Percentiles rank a stretch among this genome's conserved stretches.
Conservation (phyloP, 2,329 filamentous ascomycete genomes). For the Coniochaeta hoffmannii region DNA sequence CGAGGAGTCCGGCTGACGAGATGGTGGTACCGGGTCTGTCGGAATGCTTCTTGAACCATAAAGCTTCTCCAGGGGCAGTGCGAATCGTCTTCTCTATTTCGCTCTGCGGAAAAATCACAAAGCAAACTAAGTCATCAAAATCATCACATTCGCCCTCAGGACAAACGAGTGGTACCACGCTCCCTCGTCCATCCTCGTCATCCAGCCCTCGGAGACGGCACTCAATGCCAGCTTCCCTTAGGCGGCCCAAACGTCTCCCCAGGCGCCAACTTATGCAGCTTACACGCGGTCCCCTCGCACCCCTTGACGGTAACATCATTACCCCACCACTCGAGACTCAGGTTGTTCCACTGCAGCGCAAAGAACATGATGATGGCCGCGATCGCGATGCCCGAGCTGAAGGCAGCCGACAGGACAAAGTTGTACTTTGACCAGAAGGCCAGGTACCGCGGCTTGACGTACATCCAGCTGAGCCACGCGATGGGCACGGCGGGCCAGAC, state of each 20-base stretch:
- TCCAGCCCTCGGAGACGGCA: background rate
- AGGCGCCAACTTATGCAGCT: constrained; percentile 7
- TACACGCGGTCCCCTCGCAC: constrained; percentile 14
- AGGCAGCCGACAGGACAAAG: constrained; percentile 44
- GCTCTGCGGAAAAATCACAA: too few relatives aligned
- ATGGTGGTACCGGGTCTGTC: too few relatives aligned
- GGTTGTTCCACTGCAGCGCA: constrained; percentile 35
- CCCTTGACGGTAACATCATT: constrained; percentile 23
- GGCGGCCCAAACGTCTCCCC: constrained; percentile 12
- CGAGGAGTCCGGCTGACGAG: too few relatives aligned
- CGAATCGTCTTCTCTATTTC: too few relatives aligned
- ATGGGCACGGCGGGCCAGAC: constrained; percentile 38
- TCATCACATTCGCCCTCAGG: too few relatives aligned
- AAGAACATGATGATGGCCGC: constrained; percentile 48
- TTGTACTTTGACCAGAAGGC: constrained; percentile 48
- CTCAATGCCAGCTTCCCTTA: constrained; percentile 4
- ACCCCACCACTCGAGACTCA: constrained; percentile 41
- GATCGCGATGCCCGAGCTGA: constrained; percentile 42
- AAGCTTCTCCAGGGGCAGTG: too few relatives aligned
- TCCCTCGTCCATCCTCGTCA: too few relatives aligned
- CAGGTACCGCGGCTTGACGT: constrained; percentile 34
- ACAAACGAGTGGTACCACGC: too few relatives aligned
- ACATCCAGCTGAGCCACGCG: constrained; percentile 40
- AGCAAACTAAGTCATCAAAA: too few relatives aligned
- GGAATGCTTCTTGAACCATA: too few relatives aligned